phyloP scores from a whole-genome alignment of 2,329 filamentous ascomycete genomes.

The Nothophaeocryptopus gaeumannii region DNA sequence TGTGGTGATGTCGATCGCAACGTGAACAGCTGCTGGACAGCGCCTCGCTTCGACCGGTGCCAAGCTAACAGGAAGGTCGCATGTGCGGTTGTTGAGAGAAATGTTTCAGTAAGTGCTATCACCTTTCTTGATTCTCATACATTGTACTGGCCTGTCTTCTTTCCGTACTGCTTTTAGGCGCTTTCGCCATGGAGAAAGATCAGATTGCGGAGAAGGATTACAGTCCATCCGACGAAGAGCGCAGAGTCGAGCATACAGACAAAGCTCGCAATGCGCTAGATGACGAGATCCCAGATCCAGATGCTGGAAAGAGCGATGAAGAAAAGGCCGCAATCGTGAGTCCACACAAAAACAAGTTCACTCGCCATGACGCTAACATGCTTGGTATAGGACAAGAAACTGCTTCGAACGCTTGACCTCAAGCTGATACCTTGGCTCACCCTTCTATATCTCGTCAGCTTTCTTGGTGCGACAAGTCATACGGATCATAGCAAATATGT shows the following conservation, averaged over 20 bases:
- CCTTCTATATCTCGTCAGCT: slow-evolving; percentile 70
- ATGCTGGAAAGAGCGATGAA: slow-evolving; percentile 11
- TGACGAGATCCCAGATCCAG: slow-evolving; percentile 7
- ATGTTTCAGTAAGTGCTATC: too few species aligned
- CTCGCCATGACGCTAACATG: background rate
- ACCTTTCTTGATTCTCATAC: too few species aligned
- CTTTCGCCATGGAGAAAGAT: slow-evolving; percentile 1
- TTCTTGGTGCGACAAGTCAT: slow-evolving; percentile 54
- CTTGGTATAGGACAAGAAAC: slow-evolving; percentile 54
- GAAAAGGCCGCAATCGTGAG: slow-evolving; percentile 11
- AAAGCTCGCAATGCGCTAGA: background rate
- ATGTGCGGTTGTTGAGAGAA: too few species aligned
- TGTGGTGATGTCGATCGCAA: too few species aligned
- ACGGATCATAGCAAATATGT: slow-evolving; percentile 14
- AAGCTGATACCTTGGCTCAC: slow-evolving; percentile 65
- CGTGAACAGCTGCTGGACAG: too few species aligned
- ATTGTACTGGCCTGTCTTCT: too few species aligned
- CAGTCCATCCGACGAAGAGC: slow-evolving; percentile 4
- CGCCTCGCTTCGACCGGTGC: too few species aligned
- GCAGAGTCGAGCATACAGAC: background rate
- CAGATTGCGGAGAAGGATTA: background rate
- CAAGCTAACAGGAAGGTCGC: too few species aligned
- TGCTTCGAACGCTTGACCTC: slow-evolving; percentile 61
- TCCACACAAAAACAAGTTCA: background rate
- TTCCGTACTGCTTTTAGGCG: too few species aligned